Conservation (phyloP, 305 asterid species). For the Fraxinus angustifolia region DNA sequence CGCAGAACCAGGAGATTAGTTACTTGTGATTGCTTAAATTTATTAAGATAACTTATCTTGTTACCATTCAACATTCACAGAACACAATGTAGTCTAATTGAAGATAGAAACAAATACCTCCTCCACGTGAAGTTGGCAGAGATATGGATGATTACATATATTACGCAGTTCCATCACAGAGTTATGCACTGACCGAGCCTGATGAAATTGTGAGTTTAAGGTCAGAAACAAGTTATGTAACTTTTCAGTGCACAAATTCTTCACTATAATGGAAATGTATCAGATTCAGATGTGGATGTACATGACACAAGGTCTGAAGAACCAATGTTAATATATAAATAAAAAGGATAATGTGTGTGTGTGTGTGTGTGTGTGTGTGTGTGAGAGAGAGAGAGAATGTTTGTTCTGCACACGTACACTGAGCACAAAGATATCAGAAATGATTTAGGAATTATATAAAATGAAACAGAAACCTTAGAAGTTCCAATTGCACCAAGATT, state of each 20-base stretch:
- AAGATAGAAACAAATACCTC: constrained; percentile 61
- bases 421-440: constrained; percentile 10
- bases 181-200: constrained; percentile 96
- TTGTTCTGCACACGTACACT: neutral
- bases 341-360: neutral
- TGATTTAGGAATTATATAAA: constrained; percentile 1
- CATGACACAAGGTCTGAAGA: neutral
- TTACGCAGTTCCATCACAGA: constrained; percentile 98
- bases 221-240: constrained; percentile 7
- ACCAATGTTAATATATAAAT: neutral
- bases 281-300: neutral
- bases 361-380: neutral
- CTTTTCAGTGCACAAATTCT: neutral
- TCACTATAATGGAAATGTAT: neutral
- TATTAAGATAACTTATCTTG: constrained; percentile 11
- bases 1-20: neutral
- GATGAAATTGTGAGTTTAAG: constrained; percentile 26
- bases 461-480: constrained; percentile 59
- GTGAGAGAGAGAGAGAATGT: neutral
- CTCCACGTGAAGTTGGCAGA: constrained; percentile 96
- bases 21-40: constrained; percentile 10
- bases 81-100: constrained; percentile 8
- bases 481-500: constrained; percentile 97
- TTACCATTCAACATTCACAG: neutral
- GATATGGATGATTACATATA: constrained; percentile 98